These are phyloP conservation scores for Schizochytrium sp. DNA, from an alignment of 108 stramenopile genomes.

Conservation along the genomic window DNA sequence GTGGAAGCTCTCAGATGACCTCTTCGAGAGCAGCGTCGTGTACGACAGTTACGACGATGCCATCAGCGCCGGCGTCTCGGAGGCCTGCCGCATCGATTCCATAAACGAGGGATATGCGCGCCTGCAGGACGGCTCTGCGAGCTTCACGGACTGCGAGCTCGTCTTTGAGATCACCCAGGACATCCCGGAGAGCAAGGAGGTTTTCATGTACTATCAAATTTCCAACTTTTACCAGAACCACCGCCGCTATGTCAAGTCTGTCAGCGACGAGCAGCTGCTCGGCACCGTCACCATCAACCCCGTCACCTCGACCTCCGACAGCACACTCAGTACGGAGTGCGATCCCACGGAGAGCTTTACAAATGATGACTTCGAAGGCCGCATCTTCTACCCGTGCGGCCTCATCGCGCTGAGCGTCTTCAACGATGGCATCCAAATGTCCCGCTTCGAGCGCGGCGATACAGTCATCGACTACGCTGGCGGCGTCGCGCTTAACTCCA, in stretches of 20 bases:
- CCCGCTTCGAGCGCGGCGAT: not conserved
- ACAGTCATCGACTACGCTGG: not conserved
- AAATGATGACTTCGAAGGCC: not conserved
- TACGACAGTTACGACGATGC: conserved; percentile 16
- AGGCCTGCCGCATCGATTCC: not conserved
- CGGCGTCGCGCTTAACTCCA: not conserved
- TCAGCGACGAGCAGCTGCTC: conserved; percentile 42
- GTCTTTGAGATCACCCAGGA: conserved; percentile 37
- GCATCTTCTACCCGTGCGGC: conserved; percentile 85
- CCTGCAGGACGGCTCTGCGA: not conserved
- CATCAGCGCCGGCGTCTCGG: not conserved
- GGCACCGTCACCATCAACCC: conserved; percentile 17
- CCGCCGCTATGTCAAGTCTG: conserved; percentile 65
- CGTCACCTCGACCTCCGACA: not conserved
- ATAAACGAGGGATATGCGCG: not conserved
- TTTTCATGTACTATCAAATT: conserved; percentile 88
- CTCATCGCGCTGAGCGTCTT: conserved; percentile 94
- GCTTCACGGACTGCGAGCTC: not conserved
- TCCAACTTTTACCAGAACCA: conserved; percentile 98
- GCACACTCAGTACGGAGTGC: conserved; percentile 16
- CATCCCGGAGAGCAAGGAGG: conserved; percentile 66
- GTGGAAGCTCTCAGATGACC: not conserved
- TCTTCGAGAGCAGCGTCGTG: not conserved
- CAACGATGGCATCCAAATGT: conserved; percentile 72
- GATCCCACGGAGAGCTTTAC: conserved; percentile 26